Evolutionary conservation across 1,284 basidiomycete species (phyloP).

Genomic region (Termitomyces sp.): DNA sequence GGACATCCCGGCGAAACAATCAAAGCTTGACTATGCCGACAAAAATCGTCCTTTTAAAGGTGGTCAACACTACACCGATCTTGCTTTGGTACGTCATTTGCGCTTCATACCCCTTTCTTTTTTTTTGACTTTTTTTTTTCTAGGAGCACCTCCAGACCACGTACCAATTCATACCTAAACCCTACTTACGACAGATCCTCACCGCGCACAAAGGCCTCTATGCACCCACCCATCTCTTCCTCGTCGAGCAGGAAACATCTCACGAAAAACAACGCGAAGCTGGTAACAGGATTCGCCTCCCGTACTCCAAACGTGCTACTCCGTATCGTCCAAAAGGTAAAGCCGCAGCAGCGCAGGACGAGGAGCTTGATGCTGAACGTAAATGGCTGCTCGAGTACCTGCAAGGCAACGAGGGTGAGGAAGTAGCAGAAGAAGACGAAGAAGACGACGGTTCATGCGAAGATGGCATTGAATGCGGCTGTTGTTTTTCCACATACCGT

Average conservation of each 20-base stretch:
- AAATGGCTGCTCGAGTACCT: constrained; percentile 24
- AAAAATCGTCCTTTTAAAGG: constrained; percentile 36
- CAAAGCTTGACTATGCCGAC: constrained; percentile 47
- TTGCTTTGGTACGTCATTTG: constrained; percentile 43
- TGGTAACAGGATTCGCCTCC: constrained; percentile 19
- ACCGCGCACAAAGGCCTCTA: constrained; percentile 41
- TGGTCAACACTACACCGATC: constrained; percentile 40
- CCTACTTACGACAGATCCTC: constrained; percentile 42
- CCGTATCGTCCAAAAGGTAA: constrained; percentile 31
- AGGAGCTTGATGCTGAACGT: constrained; percentile 42
- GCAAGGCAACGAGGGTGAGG: not conserved
- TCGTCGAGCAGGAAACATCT: constrained; percentile 27
- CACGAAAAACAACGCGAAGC: constrained; percentile 24
- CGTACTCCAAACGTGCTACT: constrained; percentile 38
- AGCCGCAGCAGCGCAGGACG: constrained; percentile 34
- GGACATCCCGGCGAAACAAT: constrained; percentile 25
- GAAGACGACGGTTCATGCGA: constrained; percentile 26
- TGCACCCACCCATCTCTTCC: constrained; percentile 49
- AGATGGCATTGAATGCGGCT: constrained; percentile 73
- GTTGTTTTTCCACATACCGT: constrained; percentile 70
- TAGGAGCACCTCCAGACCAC: constrained; percentile 50
- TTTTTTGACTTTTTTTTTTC: not conserved
- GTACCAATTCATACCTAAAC: constrained; percentile 53
- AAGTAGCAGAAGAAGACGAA: not conserved
- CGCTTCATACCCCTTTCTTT: not conserved